Percentiles rank a stretch among this genome's conserved stretches.
These are phyloP conservation scores for Metschnikowia kunwiensis DNA, from an alignment of 805 yeast genomes.

Conservation along the genomic window DNA sequence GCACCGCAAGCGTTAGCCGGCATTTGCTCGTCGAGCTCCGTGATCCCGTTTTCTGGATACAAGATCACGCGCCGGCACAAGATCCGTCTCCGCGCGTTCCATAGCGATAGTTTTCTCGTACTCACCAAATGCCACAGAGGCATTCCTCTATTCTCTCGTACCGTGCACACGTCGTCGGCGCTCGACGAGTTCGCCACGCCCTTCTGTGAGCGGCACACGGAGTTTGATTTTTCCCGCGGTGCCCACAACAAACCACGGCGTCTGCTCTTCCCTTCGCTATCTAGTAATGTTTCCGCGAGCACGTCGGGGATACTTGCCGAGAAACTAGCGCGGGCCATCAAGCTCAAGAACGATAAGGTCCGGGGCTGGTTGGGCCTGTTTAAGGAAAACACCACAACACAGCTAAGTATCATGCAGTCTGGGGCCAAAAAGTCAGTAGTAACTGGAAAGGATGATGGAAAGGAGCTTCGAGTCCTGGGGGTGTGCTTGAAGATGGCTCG, in stretches of 20 bases:
- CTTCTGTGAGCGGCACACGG: conserved; percentile 5
- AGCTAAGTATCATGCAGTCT: too few relatives aligned
- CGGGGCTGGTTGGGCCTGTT: background rate
- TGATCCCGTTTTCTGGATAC: conserved; percentile 16
- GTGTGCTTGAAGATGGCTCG: conserved; percentile 56
- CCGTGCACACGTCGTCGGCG: conserved; percentile 2
- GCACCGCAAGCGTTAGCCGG: conserved; percentile 3
- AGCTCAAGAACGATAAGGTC: background rate
- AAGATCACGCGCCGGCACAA: conserved; percentile 15
- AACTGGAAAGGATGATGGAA: background rate
- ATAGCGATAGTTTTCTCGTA: conserved; percentile 11
- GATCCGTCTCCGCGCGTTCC: conserved; percentile 10
- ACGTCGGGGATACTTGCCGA: conserved; percentile 1
- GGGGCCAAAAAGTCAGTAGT: background rate
- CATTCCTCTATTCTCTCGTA: conserved; percentile 6
- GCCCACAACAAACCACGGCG: background rate
- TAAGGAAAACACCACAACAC: background rate
- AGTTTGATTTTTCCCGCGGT: conserved; percentile 5
- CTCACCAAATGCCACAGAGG: conserved; percentile 17
- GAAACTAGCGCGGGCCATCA: background rate
- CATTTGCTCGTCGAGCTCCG: conserved; percentile 12
- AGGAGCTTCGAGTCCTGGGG: conserved; percentile 1
- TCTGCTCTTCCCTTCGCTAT: background rate
- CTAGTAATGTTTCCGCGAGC: background rate
- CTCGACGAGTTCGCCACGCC: conserved; percentile 11